phyloP scores from a whole-genome alignment of 495 filamentous ascomycete species.

The Hypoxylon crocopeplum region DNA sequence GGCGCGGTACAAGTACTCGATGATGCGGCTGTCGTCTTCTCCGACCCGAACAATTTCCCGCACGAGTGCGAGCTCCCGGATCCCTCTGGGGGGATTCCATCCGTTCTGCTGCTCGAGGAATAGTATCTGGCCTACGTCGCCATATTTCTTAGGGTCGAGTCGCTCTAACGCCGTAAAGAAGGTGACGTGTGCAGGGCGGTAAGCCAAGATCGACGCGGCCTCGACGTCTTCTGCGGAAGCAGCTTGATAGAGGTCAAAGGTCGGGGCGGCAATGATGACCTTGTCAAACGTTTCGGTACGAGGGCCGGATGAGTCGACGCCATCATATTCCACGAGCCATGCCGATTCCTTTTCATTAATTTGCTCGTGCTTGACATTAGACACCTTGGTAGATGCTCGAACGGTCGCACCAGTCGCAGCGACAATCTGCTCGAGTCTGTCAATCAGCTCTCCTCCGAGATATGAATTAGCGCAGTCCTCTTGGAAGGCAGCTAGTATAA shows the following conservation, averaged over 20 bases:
- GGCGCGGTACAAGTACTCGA: conserved; percentile 37
- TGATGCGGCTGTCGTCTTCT: neutral
- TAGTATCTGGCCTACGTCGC: conserved; percentile 25
- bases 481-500: conserved; percentile 27
- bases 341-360: conserved; percentile 10
- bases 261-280: conserved; percentile 33
- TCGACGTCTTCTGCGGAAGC: conserved; percentile 21
- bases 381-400: conserved; percentile 23
- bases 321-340: conserved; percentile 31
- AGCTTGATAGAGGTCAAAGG: conserved; percentile 17
- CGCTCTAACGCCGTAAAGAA: conserved; percentile 33
- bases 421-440: conserved; percentile 30
- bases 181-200: conserved; percentile 21
- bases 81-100: conserved; percentile 2
- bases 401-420: conserved; percentile 6
- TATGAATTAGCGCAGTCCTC: conserved; percentile 34
- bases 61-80: conserved; percentile 31
- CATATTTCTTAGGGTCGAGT: conserved; percentile 11
- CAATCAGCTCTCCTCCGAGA: conserved; percentile 31
- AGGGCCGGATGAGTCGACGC: neutral
- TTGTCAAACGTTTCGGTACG: conserved; percentile 34
- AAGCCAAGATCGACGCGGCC: conserved; percentile 13
- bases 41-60: conserved; percentile 16
- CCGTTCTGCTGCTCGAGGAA: conserved; percentile 23
- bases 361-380: conserved; percentile 12